Percentiles rank a stretch among this genome's conserved stretches.
phyloP scores from a whole-genome alignment of 2,329 filamentous ascomycete genomes.

The Aspergillus sojae region DNA sequence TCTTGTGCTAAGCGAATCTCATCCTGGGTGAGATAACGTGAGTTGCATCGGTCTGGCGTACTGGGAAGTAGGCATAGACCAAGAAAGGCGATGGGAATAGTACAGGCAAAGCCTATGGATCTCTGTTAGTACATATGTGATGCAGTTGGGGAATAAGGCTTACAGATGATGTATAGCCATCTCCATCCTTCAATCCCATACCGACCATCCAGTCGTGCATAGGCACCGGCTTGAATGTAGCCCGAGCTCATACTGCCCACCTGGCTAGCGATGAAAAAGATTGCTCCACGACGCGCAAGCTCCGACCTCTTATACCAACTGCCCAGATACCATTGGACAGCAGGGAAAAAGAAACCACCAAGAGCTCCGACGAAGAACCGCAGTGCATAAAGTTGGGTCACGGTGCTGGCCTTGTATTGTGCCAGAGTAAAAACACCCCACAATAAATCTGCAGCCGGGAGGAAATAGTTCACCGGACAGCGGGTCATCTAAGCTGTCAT shows the following conservation, averaged over 20 bases:
- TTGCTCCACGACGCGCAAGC: conserved; percentile 24
- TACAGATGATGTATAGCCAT: conserved; percentile 9
- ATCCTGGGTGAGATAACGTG: conserved; percentile 5
- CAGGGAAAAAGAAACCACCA: conserved; percentile 36
- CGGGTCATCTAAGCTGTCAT: conserved; percentile 1
- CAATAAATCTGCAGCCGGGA: conserved; percentile 3
- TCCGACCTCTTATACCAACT: conserved; percentile 28
- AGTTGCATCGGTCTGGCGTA: conserved; percentile 25
- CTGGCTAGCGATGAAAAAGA: conserved; percentile 27
- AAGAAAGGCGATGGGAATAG: conserved; percentile 25
- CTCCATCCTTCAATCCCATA: conserved; percentile 4
- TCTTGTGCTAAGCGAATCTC: conserved; percentile 23
- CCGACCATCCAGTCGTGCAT: conserved; percentile 11
- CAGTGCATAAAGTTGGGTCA: conserved; percentile 31
- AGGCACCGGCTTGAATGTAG: conserved; percentile 27
- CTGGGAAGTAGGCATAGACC: conserved; percentile 24
- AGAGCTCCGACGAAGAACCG: conserved; percentile 40
- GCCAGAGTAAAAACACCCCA: conserved; percentile 5
- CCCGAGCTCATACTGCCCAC: conserved; percentile 28
- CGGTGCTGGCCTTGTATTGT: conserved; percentile 14
- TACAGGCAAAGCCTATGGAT: conserved; percentile 11
- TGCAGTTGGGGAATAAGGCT: too few relatives aligned
- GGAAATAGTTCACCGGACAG: conserved; percentile 6
- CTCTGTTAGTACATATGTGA: background rate
- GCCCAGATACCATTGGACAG: conserved; percentile 27